A percentile compares a stretch with the other conserved stretches of the same genome.
Evolutionary conservation across 208 protist species (phyloP).

Genomic region (Trypanosoma lewisi): DNA sequence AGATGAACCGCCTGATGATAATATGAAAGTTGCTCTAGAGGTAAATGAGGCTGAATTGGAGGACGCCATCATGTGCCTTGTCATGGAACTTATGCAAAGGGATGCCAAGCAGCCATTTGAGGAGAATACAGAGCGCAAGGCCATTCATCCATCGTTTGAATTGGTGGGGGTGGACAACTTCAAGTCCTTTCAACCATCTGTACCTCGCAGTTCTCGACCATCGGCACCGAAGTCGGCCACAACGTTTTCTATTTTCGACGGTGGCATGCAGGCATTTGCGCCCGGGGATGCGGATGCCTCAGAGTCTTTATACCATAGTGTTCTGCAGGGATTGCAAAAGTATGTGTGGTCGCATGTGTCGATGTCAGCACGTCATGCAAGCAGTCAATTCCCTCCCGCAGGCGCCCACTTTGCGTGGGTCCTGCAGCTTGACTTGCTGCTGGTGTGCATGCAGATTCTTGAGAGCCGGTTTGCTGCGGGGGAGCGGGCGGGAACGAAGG

Average conservation of each 20-base stretch:
- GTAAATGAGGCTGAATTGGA: constrained; percentile 25
- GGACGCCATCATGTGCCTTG: constrained; percentile 27
- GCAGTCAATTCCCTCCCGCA: constrained; percentile 26
- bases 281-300: constrained; percentile 30
- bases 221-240: background rate
- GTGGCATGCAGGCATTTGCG: constrained; percentile 50
- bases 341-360: constrained; percentile 70
- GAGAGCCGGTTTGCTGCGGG: constrained; percentile 35
- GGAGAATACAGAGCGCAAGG: constrained; percentile 1
- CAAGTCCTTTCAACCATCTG: background rate
- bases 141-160: constrained; percentile 35
- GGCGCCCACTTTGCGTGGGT: constrained; percentile 54
- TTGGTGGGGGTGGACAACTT: constrained; percentile 52
- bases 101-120: constrained; percentile 11
- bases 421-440: constrained; percentile 63
- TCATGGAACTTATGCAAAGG: constrained; percentile 28
- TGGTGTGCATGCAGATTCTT: constrained; percentile 55
- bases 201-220: background rate
- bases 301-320: constrained; percentile 46
- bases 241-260: constrained; percentile 34
- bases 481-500: constrained; percentile 7
- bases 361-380: constrained; percentile 5
- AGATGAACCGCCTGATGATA: constrained; percentile 4
- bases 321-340: constrained; percentile 49
- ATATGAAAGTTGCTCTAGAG: constrained; percentile 1